Conservation (phyloP, 305 asterid species). For the Fraxinus velutina region DNA sequence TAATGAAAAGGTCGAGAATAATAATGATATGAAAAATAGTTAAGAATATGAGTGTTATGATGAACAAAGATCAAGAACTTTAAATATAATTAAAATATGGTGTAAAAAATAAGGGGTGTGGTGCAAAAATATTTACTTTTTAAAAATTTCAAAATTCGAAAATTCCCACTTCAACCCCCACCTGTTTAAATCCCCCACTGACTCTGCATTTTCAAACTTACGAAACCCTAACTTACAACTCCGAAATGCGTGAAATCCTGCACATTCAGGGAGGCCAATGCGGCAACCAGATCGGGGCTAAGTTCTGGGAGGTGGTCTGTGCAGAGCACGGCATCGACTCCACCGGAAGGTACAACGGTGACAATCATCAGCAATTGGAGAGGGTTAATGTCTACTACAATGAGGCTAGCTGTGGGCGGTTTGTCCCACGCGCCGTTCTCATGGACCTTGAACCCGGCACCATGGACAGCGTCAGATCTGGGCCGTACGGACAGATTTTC, state of each 20-base stretch:
- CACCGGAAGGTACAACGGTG: conserved; percentile 60
- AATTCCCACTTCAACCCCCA: conserved; percentile 17
- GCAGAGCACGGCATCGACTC: conserved; percentile 73
- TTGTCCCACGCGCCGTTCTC: conserved; percentile 58
- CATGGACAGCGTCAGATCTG: conserved; percentile 59
- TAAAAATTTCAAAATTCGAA: conserved; percentile 20
- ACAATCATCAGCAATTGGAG: conserved; percentile 46
- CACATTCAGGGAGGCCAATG: conserved; percentile 74
- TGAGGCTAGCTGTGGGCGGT: conserved; percentile 60
- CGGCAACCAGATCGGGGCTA: conserved; percentile 71
- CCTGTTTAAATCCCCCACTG: background rate
- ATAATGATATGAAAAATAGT: background rate
- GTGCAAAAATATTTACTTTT: background rate
- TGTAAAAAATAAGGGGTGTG: background rate
- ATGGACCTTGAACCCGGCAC: conserved; percentile 67
- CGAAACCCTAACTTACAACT: background rate
- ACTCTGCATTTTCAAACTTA: conserved; percentile 13
- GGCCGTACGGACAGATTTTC: conserved; percentile 46
- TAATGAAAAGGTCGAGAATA: background rate
- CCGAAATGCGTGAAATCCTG: conserved; percentile 60
- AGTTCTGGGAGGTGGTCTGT: conserved; percentile 52
- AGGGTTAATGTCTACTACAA: conserved; percentile 55
- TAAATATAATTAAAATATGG: background rate
- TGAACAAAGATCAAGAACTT: too few relatives aligned
- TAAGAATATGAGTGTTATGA: too few relatives aligned